Percentiles rank a stretch among this genome's conserved stretches.
phyloP scores from a whole-genome alignment of 108 stramenopile genomes.

The Cyclotella kingstonii region DNA sequence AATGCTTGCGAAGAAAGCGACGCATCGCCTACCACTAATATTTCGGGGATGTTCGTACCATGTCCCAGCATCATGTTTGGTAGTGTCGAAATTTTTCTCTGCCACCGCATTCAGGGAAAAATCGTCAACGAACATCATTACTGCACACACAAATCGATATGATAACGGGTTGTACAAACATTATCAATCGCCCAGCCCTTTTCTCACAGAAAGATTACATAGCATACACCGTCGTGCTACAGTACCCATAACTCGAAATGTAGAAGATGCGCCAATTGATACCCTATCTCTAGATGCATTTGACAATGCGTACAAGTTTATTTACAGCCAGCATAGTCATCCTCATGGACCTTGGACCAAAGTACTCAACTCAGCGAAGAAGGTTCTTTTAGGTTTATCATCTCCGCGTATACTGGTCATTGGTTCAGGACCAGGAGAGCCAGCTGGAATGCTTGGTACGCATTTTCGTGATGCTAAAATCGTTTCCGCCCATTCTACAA shows the following conservation, averaged over 20 bases:
- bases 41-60: slow-evolving; percentile 12
- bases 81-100: slow-evolving; percentile 8
- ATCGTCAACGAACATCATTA: neutral
- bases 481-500: slow-evolving; percentile 28
- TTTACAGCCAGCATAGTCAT: slow-evolving; percentile 31
- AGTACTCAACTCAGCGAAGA: slow-evolving; percentile 18
- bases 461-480: slow-evolving; percentile 27
- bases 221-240: slow-evolving; percentile 25
- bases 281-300: slow-evolving; percentile 31
- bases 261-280: slow-evolving; percentile 12
- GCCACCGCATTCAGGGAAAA: neutral
- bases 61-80: slow-evolving; percentile 19
- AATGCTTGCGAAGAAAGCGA: slow-evolving; percentile 1
- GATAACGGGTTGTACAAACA: too few species aligned
- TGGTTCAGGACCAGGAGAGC: slow-evolving; percentile 34
- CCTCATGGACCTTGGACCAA: slow-evolving; percentile 34
- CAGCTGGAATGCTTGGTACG: slow-evolving; percentile 19
- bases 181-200: neutral
- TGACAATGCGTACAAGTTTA: slow-evolving; percentile 26
- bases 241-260: slow-evolving; percentile 15
- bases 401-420: slow-evolving; percentile 31
- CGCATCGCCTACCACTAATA: neutral
- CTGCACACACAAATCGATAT: neutral
- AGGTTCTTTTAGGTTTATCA: slow-evolving; percentile 16
- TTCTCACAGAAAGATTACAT: neutral